phyloP scores from a whole-genome alignment of 768 basidiomycete genomes.

The Mycena maculata region DNA sequence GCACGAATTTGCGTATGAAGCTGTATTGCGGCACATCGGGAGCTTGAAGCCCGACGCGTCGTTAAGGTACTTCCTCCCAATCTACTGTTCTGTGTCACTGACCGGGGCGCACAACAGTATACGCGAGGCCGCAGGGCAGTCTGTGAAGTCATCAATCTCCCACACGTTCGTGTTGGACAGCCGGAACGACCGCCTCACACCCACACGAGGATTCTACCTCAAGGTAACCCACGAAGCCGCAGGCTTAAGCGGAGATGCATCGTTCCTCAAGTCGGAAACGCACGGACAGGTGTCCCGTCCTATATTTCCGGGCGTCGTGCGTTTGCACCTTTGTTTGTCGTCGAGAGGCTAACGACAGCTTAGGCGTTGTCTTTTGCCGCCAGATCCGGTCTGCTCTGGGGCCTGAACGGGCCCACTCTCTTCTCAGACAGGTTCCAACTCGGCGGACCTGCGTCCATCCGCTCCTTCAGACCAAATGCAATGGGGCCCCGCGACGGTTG shows the following conservation, averaged over 20 bases:
- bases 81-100: too few species aligned
- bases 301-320: conserved; percentile 68
- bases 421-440: conserved; percentile 93
- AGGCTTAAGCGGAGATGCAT: conserved; percentile 84
- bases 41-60: conserved; percentile 81
- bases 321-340: conserved; percentile 37
- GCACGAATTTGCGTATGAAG: conserved; percentile 90
- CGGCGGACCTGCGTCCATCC: conserved; percentile 88
- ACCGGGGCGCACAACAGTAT: conserved; percentile 66
- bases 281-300: conserved; percentile 73
- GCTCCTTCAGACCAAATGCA: conserved; percentile 79
- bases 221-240: conserved; percentile 79
- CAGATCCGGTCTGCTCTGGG: conserved; percentile 76
- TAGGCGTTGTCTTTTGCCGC: conserved; percentile 79
- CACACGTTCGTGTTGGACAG: conserved; percentile 84
- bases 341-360: conserved; percentile 2
- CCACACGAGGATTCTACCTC: conserved; percentile 70
- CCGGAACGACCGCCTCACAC: conserved; percentile 74
- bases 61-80: conserved; percentile 72
- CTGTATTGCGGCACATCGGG: conserved; percentile 79
- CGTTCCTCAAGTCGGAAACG: conserved; percentile 78
- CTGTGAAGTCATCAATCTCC: conserved; percentile 84
- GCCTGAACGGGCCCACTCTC: conserved; percentile 63
- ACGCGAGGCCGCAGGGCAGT: conserved; percentile 83
- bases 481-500: conserved; percentile 84